phyloP scores from a whole-genome alignment of 1,284 basidiomycete genomes.

The Amylostereum areolatum region DNA sequence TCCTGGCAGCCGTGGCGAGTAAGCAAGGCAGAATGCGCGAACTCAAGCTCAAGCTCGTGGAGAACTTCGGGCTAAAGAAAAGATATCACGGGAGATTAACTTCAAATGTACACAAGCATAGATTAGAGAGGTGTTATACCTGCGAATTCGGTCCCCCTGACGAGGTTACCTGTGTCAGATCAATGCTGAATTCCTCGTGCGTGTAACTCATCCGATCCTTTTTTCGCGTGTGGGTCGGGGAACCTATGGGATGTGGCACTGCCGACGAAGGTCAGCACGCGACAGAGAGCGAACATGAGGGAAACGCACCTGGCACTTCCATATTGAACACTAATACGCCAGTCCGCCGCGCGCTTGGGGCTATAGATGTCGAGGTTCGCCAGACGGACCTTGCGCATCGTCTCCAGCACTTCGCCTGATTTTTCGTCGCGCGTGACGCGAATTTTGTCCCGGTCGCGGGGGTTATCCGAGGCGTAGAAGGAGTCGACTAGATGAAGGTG shows the following conservation, averaged over 20 bases:
- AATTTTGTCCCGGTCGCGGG: constrained; percentile 56
- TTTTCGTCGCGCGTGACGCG: constrained; percentile 84
- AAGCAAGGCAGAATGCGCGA: constrained; percentile 61
- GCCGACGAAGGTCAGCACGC: constrained; percentile 1
- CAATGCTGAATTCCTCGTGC: constrained; percentile 89
- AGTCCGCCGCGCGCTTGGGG: constrained; percentile 83
- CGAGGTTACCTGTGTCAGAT: constrained; percentile 87
- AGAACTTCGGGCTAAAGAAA: constrained; percentile 46
- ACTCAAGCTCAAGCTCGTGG: constrained; percentile 71
- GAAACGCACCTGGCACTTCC: constrained; percentile 66
- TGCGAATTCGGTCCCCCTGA: constrained; percentile 35
- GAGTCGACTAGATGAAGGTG: constrained; percentile 81
- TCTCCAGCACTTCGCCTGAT: constrained; percentile 57
- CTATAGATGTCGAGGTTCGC: constrained; percentile 86
- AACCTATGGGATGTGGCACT: constrained; percentile 59
- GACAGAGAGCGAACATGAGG: constrained; percentile 12
- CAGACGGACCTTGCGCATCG: constrained; percentile 76
- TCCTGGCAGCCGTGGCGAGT: constrained; percentile 49
- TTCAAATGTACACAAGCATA: background rate
- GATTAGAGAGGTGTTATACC: constrained; percentile 29
- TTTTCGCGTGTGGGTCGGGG: constrained; percentile 53
- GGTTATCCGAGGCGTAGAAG: constrained; percentile 59
- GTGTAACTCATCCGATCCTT: constrained; percentile 93
- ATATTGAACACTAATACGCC: constrained; percentile 89
- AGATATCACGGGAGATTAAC: constrained; percentile 4